phyloP scores from a whole-genome alignment of 306 rosid genomes.

The Cicer cuneatum region DNA sequence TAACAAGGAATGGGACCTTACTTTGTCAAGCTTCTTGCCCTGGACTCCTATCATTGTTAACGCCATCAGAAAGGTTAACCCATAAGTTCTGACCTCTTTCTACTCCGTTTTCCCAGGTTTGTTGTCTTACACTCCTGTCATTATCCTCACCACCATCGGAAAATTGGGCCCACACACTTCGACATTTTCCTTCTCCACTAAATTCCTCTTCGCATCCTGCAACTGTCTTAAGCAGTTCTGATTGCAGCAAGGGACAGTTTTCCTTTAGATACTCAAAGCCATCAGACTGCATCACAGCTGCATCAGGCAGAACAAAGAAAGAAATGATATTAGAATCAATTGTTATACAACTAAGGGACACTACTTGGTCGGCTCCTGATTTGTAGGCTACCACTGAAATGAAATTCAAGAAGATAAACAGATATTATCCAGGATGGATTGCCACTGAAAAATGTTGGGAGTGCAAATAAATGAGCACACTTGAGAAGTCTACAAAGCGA shows the following conservation, averaged over 20 bases:
- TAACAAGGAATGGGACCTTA: slow-evolving; percentile 31
- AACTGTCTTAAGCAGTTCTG: slow-evolving; percentile 90
- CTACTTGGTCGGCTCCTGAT: slow-evolving; percentile 23
- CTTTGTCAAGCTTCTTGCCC: slow-evolving; percentile 65
- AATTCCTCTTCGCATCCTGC: slow-evolving; percentile 91
- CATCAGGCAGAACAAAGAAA: slow-evolving; percentile 35
- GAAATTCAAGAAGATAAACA: slow-evolving; percentile 42
- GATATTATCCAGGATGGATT: slow-evolving; percentile 38
- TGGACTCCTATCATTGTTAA: slow-evolving; percentile 74
- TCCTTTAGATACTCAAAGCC: slow-evolving; percentile 95
- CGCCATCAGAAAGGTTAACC: slow-evolving; percentile 80
- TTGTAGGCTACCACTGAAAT: slow-evolving; percentile 42
- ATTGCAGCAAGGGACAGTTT: slow-evolving; percentile 84
- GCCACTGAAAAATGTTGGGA: slow-evolving; percentile 25
- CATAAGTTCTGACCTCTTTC: slow-evolving; percentile 74
- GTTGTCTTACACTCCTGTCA: slow-evolving; percentile 83
- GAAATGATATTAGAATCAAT: slow-evolving; percentile 35
- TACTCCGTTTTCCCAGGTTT: slow-evolving; percentile 82
- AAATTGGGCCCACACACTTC: slow-evolving; percentile 94
- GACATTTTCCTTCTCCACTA: slow-evolving; percentile 85
- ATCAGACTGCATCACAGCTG: slow-evolving; percentile 98
- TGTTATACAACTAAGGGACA: slow-evolving; percentile 23
- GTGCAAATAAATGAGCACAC: slow-evolving; percentile 29
- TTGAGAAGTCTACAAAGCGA: neutral
- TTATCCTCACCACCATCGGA: slow-evolving; percentile 92